phyloP scores from a whole-genome alignment of 2,329 filamentous ascomycete species.

The Xylariaceae sp. region DNA sequence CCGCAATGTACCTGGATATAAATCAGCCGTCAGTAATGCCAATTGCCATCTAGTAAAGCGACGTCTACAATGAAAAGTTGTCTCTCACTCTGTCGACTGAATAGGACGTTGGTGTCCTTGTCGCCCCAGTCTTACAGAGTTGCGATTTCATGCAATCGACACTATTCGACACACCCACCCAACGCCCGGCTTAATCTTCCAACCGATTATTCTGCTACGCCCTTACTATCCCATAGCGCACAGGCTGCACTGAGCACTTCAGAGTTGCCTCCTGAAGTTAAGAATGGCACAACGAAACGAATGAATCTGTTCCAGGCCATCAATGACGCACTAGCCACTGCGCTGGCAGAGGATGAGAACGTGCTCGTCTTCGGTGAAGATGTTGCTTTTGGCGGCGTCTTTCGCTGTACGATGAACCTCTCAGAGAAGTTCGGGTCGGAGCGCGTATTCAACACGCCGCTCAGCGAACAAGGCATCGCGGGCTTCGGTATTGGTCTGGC shows the following conservation, averaged over 20 bases:
- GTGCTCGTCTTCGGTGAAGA: constrained; percentile 95
- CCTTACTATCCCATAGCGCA: constrained; percentile 74
- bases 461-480: constrained; percentile 90
- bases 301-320: constrained; percentile 93
- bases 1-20: neutral
- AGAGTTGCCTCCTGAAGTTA: constrained; percentile 63
- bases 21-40: constrained; percentile 17
- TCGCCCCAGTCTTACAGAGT: constrained; percentile 6
- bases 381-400: constrained; percentile 94
- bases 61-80: constrained; percentile 23
- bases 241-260: constrained; percentile 63
- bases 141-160: constrained; percentile 11
- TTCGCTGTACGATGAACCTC: constrained; percentile 87
- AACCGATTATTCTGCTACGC: constrained; percentile 77
- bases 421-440: constrained; percentile 81
- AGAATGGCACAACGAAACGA: constrained; percentile 68
- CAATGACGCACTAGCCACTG: constrained; percentile 80
- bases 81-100: constrained; percentile 21
- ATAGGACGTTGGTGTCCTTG: constrained; percentile 20
- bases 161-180: constrained; percentile 52
- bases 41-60: constrained; percentile 7
- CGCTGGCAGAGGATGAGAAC: constrained; percentile 75
- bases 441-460: constrained; percentile 91
- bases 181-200: constrained; percentile 72
- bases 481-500: constrained; percentile 90